phyloP scores from a whole-genome alignment of 352 stramenopile genomes.

The Globisporangium alternatum region DNA sequence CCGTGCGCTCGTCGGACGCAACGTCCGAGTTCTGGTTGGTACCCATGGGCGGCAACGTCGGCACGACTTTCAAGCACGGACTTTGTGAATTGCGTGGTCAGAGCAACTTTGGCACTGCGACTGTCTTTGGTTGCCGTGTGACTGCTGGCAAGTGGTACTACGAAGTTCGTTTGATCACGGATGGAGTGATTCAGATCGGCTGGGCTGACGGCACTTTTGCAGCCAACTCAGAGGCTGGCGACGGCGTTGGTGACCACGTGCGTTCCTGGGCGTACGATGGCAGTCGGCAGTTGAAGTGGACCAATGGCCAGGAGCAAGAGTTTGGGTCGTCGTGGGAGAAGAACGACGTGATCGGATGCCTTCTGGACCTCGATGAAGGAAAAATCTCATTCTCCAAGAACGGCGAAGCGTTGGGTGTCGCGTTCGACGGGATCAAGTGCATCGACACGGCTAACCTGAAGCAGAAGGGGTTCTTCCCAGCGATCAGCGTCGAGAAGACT shows the following conservation, averaged over 20 bases:
- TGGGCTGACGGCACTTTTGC: slow-evolving; percentile 85
- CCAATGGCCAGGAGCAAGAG: slow-evolving; percentile 48
- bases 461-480: slow-evolving; percentile 61
- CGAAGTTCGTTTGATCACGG: slow-evolving; percentile 87
- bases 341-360: slow-evolving; percentile 88
- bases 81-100: slow-evolving; percentile 70
- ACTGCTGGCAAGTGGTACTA: slow-evolving; percentile 86
- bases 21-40: slow-evolving; percentile 45
- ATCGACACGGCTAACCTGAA: slow-evolving; percentile 15
- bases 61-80: slow-evolving; percentile 56
- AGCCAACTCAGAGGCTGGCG: slow-evolving; percentile 71
- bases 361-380: slow-evolving; percentile 73
- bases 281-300: slow-evolving; percentile 84
- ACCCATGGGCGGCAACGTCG: slow-evolving; percentile 36
- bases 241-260: slow-evolving; percentile 89
- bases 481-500: slow-evolving; percentile 77
- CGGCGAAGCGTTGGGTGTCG: slow-evolving; percentile 59
- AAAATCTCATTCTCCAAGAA: slow-evolving; percentile 85
- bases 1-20: slow-evolving; percentile 22
- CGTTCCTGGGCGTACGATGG: slow-evolving; percentile 92
- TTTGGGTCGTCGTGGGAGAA: slow-evolving; percentile 68
- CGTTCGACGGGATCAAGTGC: slow-evolving; percentile 50
- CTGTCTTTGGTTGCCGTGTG: slow-evolving; percentile 40
- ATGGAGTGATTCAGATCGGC: slow-evolving; percentile 90
- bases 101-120: slow-evolving; percentile 78